phyloP scores from a whole-genome alignment of 2,329 filamentous ascomycete genomes.

The Colletotrichum lentis region DNA sequence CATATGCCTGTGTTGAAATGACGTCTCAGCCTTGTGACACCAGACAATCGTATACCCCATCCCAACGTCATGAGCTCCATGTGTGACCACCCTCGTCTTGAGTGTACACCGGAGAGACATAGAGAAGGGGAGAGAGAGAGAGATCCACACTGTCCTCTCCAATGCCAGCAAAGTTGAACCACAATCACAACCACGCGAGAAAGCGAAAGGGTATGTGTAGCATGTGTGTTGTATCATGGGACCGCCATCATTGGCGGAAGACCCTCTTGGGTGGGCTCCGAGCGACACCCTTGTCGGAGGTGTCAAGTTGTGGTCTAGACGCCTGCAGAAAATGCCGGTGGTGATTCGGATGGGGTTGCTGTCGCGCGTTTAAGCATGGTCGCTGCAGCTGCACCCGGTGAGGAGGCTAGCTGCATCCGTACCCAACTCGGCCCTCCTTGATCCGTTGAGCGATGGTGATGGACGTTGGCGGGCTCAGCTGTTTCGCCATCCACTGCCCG shows the following conservation, averaged over 20 bases:
- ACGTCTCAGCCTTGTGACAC: conserved; percentile 45
- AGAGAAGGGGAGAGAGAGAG: no score
- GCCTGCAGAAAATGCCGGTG: conserved; percentile 28
- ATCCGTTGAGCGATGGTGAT: conserved; percentile 18
- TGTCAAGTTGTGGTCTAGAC: conserved; percentile 31
- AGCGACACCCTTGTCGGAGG: conserved; percentile 22
- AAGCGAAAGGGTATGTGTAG: background rate
- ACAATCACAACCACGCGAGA: conserved; percentile 6
- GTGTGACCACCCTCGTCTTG: conserved; percentile 2
- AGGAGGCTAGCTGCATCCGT: conserved; percentile 34
- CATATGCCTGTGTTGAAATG: conserved; percentile 39
- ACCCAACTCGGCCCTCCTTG: conserved; percentile 32
- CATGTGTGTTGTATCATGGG: conserved; percentile 1
- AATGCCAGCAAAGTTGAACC: background rate
- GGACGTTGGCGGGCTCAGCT: conserved; percentile 20
- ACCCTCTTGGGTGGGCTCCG: conserved; percentile 13
- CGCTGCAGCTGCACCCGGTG: conserved; percentile 19
- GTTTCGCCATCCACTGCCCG: background rate
- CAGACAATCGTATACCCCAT: conserved; percentile 17
- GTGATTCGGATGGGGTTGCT: conserved; percentile 31
- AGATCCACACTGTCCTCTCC: background rate
- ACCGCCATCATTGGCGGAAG: conserved; percentile 28
- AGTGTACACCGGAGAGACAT: background rate
- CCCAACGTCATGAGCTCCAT: conserved; percentile 25
- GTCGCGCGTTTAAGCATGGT: conserved; percentile 30